Evolutionary conservation across 305 asterid genomes (phyloP).

Genomic region (Rubia balearica): DNA sequence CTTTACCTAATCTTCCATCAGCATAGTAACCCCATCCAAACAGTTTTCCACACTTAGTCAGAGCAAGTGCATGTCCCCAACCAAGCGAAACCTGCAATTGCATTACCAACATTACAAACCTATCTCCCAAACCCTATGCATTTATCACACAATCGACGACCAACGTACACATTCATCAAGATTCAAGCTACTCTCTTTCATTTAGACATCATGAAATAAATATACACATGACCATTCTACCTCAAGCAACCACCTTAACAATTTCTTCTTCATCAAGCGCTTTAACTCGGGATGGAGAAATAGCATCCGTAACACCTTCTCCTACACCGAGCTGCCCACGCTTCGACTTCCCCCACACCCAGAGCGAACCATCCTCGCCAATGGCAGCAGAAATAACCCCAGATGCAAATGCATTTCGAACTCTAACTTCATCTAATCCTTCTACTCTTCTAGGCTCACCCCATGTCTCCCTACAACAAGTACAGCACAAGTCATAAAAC

Average conservation of each 20-base stretch:
- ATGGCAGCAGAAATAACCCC: conserved; percentile 73
- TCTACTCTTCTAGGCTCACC: conserved; percentile 58
- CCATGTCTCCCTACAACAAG: conserved; percentile 58
- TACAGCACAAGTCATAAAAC: background rate
- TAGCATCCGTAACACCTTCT: conserved; percentile 46
- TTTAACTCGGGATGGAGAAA: conserved; percentile 58
- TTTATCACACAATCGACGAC: background rate
- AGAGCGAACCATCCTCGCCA: conserved; percentile 75
- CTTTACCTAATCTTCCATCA: conserved; percentile 85
- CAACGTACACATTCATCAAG: background rate
- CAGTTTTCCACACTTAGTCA: conserved; percentile 64
- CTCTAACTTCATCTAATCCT: conserved; percentile 56
- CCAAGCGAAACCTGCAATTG: conserved; percentile 73
- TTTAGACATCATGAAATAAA: background rate
- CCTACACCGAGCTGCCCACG: conserved; percentile 93
- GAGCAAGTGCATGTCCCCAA: conserved; percentile 96
- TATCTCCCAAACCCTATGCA: background rate
- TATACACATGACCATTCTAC: conserved; percentile 28
- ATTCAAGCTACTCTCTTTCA: background rate
- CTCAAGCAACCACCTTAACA: conserved; percentile 74
- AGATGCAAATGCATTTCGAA: conserved; percentile 64
- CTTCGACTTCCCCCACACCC: conserved; percentile 98
- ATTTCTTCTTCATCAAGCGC: conserved; percentile 62
- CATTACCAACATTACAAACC: background rate
- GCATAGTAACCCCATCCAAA: conserved; percentile 98